phyloP scores from a whole-genome alignment of 1,284 basidiomycete species.

The Ganoderma meredithae region DNA sequence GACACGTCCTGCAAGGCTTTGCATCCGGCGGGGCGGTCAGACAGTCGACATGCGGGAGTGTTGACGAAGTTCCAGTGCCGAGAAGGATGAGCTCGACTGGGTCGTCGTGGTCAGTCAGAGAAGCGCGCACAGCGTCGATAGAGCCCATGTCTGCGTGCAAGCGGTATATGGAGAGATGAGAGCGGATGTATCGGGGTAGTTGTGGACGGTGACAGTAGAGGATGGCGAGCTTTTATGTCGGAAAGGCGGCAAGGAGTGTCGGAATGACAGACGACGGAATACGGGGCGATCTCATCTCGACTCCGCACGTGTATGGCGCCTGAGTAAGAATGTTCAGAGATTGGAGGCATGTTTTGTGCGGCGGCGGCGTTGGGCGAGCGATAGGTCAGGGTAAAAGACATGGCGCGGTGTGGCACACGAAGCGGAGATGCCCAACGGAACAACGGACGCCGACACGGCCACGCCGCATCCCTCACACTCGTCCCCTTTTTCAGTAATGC shows the following conservation, averaged over 20 bases:
- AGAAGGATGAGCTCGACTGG: conserved; percentile 72
- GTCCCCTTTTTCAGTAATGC: not conserved
- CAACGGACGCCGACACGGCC: not conserved
- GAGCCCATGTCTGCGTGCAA: conserved; percentile 34
- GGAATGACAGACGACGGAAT: conserved; percentile 8
- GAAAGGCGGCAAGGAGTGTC: not conserved
- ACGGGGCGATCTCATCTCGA: conserved; percentile 23
- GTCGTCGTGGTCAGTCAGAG: conserved; percentile 16
- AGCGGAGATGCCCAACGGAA: conserved; percentile 25
- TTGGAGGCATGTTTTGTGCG: conserved; percentile 12
- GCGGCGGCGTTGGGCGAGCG: conserved; percentile 19
- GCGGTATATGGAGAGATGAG: conserved; percentile 10
- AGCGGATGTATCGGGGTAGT: not conserved
- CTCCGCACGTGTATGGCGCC: conserved; percentile 26
- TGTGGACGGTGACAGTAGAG: not conserved
- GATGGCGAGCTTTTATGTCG: conserved; percentile 23
- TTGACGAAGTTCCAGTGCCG: conserved; percentile 79
- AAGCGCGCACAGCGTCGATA: conserved; percentile 28
- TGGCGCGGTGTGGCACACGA: conserved; percentile 13
- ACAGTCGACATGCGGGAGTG: conserved; percentile 70
- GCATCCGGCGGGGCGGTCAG: conserved; percentile 61
- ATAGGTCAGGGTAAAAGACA: conserved; percentile 7
- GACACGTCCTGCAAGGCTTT: conserved; percentile 66
- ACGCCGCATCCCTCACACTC: not conserved
- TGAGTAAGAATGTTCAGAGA: conserved; percentile 8